phyloP scores from a whole-genome alignment of 805 yeast species.

The Ogataea angusta region DNA sequence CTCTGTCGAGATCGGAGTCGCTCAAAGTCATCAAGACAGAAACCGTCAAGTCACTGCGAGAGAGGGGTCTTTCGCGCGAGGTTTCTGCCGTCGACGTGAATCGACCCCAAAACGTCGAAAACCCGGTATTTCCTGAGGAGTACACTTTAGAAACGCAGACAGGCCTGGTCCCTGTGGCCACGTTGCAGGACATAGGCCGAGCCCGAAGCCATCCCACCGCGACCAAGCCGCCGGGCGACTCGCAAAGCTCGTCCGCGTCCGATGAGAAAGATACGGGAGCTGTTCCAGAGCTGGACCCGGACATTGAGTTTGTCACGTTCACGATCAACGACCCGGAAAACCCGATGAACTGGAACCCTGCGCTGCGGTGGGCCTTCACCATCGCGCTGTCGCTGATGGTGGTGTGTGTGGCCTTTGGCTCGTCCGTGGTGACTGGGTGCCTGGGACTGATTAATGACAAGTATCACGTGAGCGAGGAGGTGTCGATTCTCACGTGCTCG shows the following conservation, averaged over 20 bases:
- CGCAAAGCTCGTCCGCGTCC: conserved; percentile 29
- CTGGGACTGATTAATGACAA: conserved; percentile 62
- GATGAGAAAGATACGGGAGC: conserved; percentile 24
- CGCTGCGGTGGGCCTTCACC: conserved; percentile 63
- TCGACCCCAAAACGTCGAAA: conserved; percentile 49
- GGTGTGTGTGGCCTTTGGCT: conserved; percentile 89
- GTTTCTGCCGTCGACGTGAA: conserved; percentile 55
- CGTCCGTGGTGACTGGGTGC: conserved; percentile 88
- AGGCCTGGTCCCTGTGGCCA: conserved; percentile 79
- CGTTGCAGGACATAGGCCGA: conserved; percentile 68
- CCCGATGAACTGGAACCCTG: conserved; percentile 78
- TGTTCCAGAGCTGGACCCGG: conserved; percentile 48
- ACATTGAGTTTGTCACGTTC: conserved; percentile 83
- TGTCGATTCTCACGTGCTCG: conserved; percentile 75
- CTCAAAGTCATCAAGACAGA: conserved; percentile 57
- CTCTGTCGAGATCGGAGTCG: conserved; percentile 33
- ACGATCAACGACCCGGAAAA: conserved; percentile 77
- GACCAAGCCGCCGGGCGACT: conserved; percentile 24
- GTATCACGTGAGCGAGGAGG: conserved; percentile 71
- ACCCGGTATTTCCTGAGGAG: conserved; percentile 89
- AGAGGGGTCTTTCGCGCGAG: conserved; percentile 55
- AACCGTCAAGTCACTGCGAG: conserved; percentile 65
- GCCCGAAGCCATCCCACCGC: conserved; percentile 19
- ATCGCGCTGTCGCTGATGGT: conserved; percentile 66
- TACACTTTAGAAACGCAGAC: conserved; percentile 84